Base-by-base conservation (phyloP, 176 grass and related monocot genomes). In the Triticum dicoccoides region DNA sequence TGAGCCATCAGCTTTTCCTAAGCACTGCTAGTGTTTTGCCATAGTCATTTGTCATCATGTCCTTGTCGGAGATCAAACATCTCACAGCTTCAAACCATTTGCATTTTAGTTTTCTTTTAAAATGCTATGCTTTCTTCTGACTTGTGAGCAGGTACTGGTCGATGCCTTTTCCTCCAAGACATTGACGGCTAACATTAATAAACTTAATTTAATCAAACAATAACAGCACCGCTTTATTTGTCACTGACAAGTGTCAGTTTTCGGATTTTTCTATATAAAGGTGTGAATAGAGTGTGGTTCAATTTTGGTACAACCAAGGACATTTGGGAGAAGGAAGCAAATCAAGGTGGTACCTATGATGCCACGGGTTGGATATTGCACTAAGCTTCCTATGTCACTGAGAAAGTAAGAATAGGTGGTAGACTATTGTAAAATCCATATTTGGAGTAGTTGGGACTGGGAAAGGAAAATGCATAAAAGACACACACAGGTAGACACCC, bases 91-190 rank as follows among this genome's bases (percentile, higher is more conserved):
- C 17, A 89, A 93, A 88, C 52, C 76, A 65, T 85, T 89, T 79
- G 76, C 62, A 67, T 56, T 70, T 77, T 82, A 89, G 75, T 85
- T 78, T 83, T 78, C 14, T 78, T 77, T 81, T 56, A 77, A 87
- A 86, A 87, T 88, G 79, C 65, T 82, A 93, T 77, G 24, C 78
- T 95, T 95, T 92, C 86, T 87, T 84, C 65, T 81, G 85, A 79
- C 84, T 87, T 84, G 80, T 83, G 85, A 90, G 87, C 83, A 98
- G 91, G 91, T 98, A 84, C 80, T 73, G 66, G 69, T 87, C 69
- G 73, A 87, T 95, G 86, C 80, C 89, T 95, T 98, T 93, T 90
- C 87, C 80, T 69, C 27, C 76, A 92, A 95, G 95, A 90, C 56
- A 93, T 91, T 93, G 91, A 90, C 69, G 79, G 81, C 58, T 84